Base-by-base conservation (phyloP, 306 rosid species). In the Cucurbita ficifolia region DNA sequence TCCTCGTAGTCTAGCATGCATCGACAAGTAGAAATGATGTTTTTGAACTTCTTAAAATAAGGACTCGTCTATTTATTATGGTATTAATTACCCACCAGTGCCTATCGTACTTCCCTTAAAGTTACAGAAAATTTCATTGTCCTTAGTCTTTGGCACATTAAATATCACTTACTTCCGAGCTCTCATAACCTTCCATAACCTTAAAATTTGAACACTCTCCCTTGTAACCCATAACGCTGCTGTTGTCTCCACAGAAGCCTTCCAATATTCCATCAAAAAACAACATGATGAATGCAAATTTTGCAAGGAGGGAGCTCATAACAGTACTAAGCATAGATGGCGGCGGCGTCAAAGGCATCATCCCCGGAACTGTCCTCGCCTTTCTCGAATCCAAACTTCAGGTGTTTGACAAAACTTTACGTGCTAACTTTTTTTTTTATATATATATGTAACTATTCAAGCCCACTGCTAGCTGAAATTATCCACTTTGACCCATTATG, bases 241-340 rank as follows among this genome's bases (percentile, higher is more conserved):
- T 29, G 1, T 3, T 29, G 33, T 29, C 33, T 29, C 16, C 5
- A 49, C 53, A 49, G 2, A 49, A 59, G 14, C 46, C 48, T 36
- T 17, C 48, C 69, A 8, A 61, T 5, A 13, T 59, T 59, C 65
- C 42, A 33, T 59, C 2, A 62, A 2, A 4, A 22, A 63, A 38
- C 21, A 1, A 62, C n/a, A 63, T 42, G 53, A 65, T 65, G 72
- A 40, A 65, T 65, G 17, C 72, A 5, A 65, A 19, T 21, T 8
- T 49, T 11, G 39, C 29, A 9, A 62, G 19, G 24, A 52, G 53
- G 8, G 7, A 62, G 14, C n/a, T 63, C 48, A 21, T 50, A 18
- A 75, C 78, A 11, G 46, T 75, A n/a, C 46, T 75, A 13, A 75
- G 78, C 62, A 75, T 75, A 13, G 78, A 75, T 16, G 78, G 78